These are phyloP conservation scores for Boletus reticuloceps DNA, from an alignment of 768 basidiomycete species.

Conservation along the genomic window DNA sequence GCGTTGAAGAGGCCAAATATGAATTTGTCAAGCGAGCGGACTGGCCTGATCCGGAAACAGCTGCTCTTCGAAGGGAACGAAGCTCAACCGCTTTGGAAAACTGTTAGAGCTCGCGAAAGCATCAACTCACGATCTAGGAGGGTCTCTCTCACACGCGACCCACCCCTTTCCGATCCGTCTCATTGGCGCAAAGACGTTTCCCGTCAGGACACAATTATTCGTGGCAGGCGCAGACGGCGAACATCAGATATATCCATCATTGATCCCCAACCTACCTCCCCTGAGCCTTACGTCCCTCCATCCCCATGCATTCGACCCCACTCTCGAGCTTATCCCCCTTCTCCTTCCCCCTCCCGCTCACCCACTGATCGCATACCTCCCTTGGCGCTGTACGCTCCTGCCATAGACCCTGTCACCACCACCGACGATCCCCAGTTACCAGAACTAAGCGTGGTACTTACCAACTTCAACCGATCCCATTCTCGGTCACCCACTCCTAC, in stretches of 20 bases:
- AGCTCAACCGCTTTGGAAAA: conserved; percentile 61
- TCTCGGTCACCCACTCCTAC: conserved; percentile 42
- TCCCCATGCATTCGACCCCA: conserved; percentile 41
- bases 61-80: conserved; percentile 65
- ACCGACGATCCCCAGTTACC: background rate
- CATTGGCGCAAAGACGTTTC: conserved; percentile 58
- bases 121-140: conserved; percentile 18
- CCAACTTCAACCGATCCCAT: conserved; percentile 12
- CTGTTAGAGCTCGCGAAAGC: conserved; percentile 51
- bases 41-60: conserved; percentile 79
- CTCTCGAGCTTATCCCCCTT: conserved; percentile 51
- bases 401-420: background rate
- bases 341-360: conserved; percentile 48
- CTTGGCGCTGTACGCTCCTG: conserved; percentile 24
- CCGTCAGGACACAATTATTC: conserved; percentile 39
- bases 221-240: conserved; percentile 65
- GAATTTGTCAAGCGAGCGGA: conserved; percentile 84
- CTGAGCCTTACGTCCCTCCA: conserved; percentile 30
- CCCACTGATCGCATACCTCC: conserved; percentile 37
- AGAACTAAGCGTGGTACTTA: background rate
- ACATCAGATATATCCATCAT: conserved; percentile 38
- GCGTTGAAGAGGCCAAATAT: conserved; percentile 66
- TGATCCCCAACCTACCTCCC: conserved; percentile 32
- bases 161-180: conserved; percentile 43
- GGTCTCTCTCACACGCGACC: conserved; percentile 41